These are phyloP conservation scores for Tolypocladium ophioglossoides DNA, from an alignment of 2,329 filamentous ascomycete genomes.

Conservation along the genomic window DNA sequence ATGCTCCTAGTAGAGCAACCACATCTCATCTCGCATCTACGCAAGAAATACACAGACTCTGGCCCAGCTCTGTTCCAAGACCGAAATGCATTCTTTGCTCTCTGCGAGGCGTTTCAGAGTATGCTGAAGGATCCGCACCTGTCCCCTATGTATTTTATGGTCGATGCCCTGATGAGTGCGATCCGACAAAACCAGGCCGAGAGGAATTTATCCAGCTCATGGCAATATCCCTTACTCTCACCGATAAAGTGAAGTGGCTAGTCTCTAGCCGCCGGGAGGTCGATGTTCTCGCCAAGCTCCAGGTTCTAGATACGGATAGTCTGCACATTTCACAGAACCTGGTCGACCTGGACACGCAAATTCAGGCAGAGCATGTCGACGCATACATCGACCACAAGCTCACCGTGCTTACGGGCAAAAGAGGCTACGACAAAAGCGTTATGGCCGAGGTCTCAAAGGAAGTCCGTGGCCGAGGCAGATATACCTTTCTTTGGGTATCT, in stretches of 20 bases:
- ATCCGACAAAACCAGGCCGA: no score
- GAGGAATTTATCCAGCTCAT: not conserved
- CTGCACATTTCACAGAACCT: not conserved
- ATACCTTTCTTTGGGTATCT: not conserved
- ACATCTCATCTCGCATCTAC: not conserved
- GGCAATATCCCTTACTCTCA: not conserved
- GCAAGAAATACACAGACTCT: not conserved
- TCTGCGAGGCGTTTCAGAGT: not conserved
- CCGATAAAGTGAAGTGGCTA: not conserved
- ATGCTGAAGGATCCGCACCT: not conserved
- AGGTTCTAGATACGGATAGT: no score
- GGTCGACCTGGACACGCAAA: not conserved
- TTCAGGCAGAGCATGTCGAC: not conserved
- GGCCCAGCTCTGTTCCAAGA: not conserved
- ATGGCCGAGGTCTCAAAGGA: not conserved
- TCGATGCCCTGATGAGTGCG: not conserved
- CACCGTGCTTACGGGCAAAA: not conserved
- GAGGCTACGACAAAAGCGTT: not conserved
- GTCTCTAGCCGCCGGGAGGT: not conserved
- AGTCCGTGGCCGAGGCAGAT: not conserved
- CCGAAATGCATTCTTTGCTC: not conserved
- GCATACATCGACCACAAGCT: not conserved
- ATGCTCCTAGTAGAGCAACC: not conserved
- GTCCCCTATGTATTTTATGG: not conserved
- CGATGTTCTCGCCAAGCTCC: not conserved